Conservation (phyloP, 352 stramenopile species). For the Thalassiosira livingstoniorum region DNA sequence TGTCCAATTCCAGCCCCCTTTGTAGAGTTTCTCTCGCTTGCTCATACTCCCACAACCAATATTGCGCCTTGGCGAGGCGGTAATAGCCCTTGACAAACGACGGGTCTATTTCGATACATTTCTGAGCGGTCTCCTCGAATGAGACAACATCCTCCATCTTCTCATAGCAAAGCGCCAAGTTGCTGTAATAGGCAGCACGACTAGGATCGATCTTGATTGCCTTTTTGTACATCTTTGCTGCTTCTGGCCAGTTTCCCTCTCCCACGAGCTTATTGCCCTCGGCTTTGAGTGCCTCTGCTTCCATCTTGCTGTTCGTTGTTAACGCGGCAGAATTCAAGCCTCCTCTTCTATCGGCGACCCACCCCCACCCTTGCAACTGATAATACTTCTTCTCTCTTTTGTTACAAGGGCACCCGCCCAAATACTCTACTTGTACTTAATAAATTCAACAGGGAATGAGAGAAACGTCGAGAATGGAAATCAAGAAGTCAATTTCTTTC, state of each 20-base stretch:
- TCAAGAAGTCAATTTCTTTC: too few relatives aligned
- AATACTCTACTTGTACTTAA: too few relatives aligned
- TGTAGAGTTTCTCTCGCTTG: constrained; percentile 77
- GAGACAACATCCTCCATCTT: constrained; percentile 85
- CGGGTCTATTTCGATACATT: constrained; percentile 92
- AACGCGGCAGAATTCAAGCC: neutral
- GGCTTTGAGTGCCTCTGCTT: constrained; percentile 80
- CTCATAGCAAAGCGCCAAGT: constrained; percentile 87
- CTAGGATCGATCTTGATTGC: constrained; percentile 89
- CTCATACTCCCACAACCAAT: constrained; percentile 82
- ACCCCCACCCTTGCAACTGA: neutral
- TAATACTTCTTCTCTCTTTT: too few relatives aligned
- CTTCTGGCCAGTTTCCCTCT: constrained; percentile 88
- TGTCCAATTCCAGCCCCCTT: constrained; percentile 78
- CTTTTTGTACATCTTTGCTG: constrained; percentile 93
- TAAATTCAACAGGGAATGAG: too few relatives aligned
- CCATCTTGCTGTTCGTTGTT: constrained; percentile 1
- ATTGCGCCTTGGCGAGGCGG: constrained; percentile 88
- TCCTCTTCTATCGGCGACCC: neutral
- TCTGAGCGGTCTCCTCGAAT: constrained; percentile 88
- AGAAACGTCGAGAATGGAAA: too few relatives aligned
- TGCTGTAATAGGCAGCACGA: constrained; percentile 95
- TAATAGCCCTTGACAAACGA: constrained; percentile 97
- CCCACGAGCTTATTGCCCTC: constrained; percentile 96
- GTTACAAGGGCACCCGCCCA: too few relatives aligned